A percentile compares a stretch with the other conserved stretches of the same genome.
Evolutionary conservation across 2,329 filamentous ascomycete species (phyloP).

Genomic region (Lecanoromycetidae sp.): DNA sequence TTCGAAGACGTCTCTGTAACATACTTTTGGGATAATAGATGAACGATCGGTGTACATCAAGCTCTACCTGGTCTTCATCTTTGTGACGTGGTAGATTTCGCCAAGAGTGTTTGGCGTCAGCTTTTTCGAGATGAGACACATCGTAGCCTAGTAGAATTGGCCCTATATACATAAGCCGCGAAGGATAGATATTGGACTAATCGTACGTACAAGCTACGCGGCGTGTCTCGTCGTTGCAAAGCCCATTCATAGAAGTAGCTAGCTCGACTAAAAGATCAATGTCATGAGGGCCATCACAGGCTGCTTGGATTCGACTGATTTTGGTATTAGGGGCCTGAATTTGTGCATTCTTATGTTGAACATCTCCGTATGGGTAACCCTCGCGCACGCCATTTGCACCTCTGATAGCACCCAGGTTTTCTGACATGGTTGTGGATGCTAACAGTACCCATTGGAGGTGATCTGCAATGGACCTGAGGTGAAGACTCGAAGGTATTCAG

Average conservation of each 20-base stretch:
- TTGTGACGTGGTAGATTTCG: conserved; percentile 57
- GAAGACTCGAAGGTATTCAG: no score
- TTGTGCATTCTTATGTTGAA: neutral
- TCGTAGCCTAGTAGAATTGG: conserved; percentile 37
- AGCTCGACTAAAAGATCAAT: conserved; percentile 30
- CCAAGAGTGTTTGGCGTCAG: conserved; percentile 35
- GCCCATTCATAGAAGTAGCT: conserved; percentile 33
- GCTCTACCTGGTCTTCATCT: conserved; percentile 80
- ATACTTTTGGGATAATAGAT: conserved; percentile 83
- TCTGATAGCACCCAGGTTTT: no score
- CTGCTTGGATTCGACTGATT: conserved; percentile 26
- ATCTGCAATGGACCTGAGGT: no score
- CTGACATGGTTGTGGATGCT: no score
- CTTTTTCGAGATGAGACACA: conserved; percentile 4
- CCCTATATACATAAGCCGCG: conserved; percentile 27
- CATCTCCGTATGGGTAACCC: no score
- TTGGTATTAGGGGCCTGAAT: neutral
- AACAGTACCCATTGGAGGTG: no score
- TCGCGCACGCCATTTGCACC: no score
- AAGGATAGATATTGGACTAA: neutral
- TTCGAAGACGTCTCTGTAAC: conserved; percentile 19
- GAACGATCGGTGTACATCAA: conserved; percentile 94
- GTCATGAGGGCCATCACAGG: conserved; percentile 30
- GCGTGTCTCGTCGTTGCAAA: conserved; percentile 33
- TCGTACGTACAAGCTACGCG: conserved; percentile 54